Evolutionary conservation across 1,284 basidiomycete genomes (phyloP).

Genomic region (Vanrija pseudolonga): DNA sequence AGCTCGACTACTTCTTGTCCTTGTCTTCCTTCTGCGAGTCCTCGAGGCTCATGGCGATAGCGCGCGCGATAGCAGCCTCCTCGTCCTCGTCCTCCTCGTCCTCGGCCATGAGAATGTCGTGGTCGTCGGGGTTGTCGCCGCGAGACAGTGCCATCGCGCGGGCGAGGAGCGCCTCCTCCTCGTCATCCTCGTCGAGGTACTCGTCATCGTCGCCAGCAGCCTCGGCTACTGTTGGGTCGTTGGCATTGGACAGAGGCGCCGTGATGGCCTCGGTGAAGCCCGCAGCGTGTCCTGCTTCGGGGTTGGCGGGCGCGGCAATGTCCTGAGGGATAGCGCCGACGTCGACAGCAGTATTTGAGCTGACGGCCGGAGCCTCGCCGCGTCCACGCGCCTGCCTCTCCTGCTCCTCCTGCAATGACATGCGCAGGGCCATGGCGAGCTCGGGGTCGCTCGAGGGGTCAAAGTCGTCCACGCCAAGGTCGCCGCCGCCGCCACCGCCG

Average conservation of each 20-base stretch:
- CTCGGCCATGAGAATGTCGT: slow-evolving; percentile 42
- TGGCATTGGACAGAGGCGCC: slow-evolving; percentile 25
- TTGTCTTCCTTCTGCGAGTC: slow-evolving; percentile 38
- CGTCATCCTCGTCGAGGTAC: slow-evolving; percentile 26
- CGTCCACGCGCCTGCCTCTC: slow-evolving; percentile 50
- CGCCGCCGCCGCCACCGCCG: slow-evolving; percentile 51
- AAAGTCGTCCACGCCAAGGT: slow-evolving; percentile 64
- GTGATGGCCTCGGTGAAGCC: slow-evolving; percentile 20
- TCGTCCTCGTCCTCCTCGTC: slow-evolving; percentile 50
- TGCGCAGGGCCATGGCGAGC: slow-evolving; percentile 93
- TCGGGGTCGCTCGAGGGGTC: slow-evolving; percentile 96
- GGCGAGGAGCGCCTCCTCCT: slow-evolving; percentile 41
- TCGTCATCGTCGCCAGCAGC: slow-evolving; percentile 27
- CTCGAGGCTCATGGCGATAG: slow-evolving; percentile 61
- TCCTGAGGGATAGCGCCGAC: slow-evolving; percentile 3
- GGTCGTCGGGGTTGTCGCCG: slow-evolving; percentile 31
- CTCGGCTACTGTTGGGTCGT: slow-evolving; percentile 18
- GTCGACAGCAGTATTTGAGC: slow-evolving; percentile 13
- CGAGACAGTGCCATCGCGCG: slow-evolving; percentile 43
- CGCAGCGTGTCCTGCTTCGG: slow-evolving; percentile 13
- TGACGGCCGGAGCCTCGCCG: background rate
- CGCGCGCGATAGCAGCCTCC: slow-evolving; percentile 61
- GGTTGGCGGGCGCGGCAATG: slow-evolving; percentile 4
- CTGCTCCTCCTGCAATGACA: slow-evolving; percentile 96
- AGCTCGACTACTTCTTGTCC: slow-evolving; percentile 14